Evolutionary conservation across 805 yeast genomes (phyloP).

Genomic region (Blastobotrys mokoenaii): DNA sequence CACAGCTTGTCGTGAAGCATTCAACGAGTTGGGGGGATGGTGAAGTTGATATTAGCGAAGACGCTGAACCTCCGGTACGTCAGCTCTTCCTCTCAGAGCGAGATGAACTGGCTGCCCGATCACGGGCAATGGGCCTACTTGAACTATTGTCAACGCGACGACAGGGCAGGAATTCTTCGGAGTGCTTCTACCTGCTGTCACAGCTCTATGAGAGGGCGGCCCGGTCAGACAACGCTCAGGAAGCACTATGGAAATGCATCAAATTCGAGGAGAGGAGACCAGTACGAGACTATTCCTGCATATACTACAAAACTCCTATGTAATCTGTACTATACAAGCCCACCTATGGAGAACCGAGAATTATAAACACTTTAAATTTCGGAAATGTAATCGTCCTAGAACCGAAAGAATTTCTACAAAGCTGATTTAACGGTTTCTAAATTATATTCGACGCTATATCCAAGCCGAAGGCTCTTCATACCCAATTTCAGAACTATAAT

Average conservation of each 20-base stretch:
- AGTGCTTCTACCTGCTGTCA: conserved; percentile 64
- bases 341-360: conserved; percentile 3
- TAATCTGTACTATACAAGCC: background rate
- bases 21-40: conserved; percentile 1
- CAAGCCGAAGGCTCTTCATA: too few species aligned
- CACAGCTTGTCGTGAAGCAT: conserved; percentile 12
- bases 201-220: conserved; percentile 51
- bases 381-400: too few species aligned
- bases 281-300: conserved; percentile 34
- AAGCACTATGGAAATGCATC: conserved; percentile 54
- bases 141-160: conserved; percentile 31
- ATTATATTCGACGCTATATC: too few species aligned
- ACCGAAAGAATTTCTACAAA: too few species aligned
- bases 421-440: too few species aligned
- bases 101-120: conserved; percentile 54
- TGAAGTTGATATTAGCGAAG: background rate
- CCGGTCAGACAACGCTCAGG: conserved; percentile 40
- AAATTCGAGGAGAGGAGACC: conserved; percentile 53
- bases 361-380: too few species aligned
- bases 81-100: conserved; percentile 43
- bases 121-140: conserved; percentile 33
- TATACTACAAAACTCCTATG: background rate
- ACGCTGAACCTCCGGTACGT: conserved; percentile 9
- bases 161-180: conserved; percentile 42
- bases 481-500: too few species aligned